These are phyloP conservation scores for Pyricularia sp. DNA, from an alignment of 2,329 filamentous ascomycete genomes.

Conservation along the genomic window DNA sequence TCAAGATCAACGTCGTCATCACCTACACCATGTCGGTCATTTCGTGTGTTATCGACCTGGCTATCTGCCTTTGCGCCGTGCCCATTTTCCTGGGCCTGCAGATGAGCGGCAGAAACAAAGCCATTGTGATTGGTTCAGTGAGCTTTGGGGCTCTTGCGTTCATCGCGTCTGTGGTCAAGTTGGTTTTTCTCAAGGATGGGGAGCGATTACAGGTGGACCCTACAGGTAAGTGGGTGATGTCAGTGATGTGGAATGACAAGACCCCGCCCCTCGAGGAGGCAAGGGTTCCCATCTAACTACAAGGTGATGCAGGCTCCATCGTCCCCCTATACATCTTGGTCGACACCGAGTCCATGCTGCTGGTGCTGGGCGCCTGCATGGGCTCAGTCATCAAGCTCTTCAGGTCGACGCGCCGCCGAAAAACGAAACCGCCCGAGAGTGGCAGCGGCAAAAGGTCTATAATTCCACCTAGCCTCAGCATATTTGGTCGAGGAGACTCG, in stretches of 20 bases:
- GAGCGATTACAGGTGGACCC: not conserved
- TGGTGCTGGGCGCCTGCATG: not conserved
- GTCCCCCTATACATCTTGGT: not conserved
- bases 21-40: not conserved
- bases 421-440: too few species aligned
- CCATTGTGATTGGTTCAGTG: not conserved
- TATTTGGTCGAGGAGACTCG: too few species aligned
- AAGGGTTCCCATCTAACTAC: not conserved
- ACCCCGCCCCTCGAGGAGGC: too few species aligned
- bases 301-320: not conserved
- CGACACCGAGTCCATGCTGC: not conserved
- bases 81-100: not conserved
- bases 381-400: not conserved
- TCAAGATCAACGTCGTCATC: slow-evolving; percentile 6
- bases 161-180: not conserved
- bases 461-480: too few species aligned
- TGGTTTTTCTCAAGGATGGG: not conserved
- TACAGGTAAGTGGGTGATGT: not conserved
- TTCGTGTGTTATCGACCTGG: not conserved
- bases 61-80: not conserved
- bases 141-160: not conserved
- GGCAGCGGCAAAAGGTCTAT: too few species aligned
- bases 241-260: too few species aligned
- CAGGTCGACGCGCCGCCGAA: not conserved
- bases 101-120: not conserved